Evolutionary conservation across 495 filamentous ascomycete genomes (phyloP).

Genomic region (Aspergillus asperescens): DNA sequence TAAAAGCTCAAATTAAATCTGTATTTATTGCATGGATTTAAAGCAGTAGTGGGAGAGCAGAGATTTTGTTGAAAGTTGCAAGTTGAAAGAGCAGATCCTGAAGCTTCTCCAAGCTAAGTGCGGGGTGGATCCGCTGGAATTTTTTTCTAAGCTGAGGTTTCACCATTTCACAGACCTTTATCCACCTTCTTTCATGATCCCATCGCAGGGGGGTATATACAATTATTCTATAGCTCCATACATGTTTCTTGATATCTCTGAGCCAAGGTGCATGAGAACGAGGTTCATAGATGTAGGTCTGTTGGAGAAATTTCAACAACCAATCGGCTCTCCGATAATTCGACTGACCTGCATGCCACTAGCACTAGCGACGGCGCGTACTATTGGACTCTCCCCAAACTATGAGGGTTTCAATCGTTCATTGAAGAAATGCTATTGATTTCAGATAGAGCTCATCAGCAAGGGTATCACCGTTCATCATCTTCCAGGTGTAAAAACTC

Average conservation of each 20-base stretch:
- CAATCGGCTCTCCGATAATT: slow-evolving; percentile 1
- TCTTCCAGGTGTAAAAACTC: slow-evolving; percentile 29
- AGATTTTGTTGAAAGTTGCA: background rate
- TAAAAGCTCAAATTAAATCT: background rate
- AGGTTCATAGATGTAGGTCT: background rate
- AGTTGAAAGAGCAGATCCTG: slow-evolving; percentile 3
- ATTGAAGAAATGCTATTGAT: background rate
- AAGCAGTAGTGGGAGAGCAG: background rate
- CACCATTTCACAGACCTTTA: background rate
- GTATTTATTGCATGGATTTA: background rate
- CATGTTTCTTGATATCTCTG: background rate
- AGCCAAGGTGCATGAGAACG: no score
- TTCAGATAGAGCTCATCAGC: background rate
- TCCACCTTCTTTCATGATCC: background rate
- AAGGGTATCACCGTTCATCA: slow-evolving; percentile 17
- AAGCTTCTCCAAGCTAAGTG: slow-evolving; percentile 7
- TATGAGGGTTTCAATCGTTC: background rate
- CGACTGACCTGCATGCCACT: background rate
- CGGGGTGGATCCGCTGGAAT: slow-evolving; percentile 2
- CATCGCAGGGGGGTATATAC: no score
- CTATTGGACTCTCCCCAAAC: background rate
- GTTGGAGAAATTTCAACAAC: background rate
- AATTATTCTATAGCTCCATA: background rate
- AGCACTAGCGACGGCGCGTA: no score
- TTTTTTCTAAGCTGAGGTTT: background rate